Percentiles rank a stretch among this genome's conserved stretches.
These are phyloP conservation scores for Hypoxylon sp. DNA, from an alignment of 2,329 filamentous ascomycete species.

Conservation along the genomic window DNA sequence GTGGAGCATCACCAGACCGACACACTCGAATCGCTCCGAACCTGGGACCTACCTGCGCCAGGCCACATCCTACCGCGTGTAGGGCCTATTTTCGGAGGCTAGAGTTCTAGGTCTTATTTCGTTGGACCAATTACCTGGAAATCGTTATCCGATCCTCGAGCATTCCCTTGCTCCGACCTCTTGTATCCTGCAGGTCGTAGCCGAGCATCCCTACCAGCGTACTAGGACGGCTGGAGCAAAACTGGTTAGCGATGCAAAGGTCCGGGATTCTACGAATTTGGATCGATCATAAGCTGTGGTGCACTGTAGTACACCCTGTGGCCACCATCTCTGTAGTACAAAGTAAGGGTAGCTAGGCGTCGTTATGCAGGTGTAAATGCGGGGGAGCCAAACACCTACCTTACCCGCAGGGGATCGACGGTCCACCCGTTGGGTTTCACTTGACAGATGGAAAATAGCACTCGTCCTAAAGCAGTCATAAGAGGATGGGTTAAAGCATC, in stretches of 20 bases:
- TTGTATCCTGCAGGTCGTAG: slow-evolving; percentile 35
- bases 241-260: slow-evolving; percentile 26
- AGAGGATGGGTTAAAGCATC: slow-evolving; percentile 43
- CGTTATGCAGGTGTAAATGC: slow-evolving; percentile 43
- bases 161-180: slow-evolving; percentile 41
- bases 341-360: slow-evolving; percentile 21
- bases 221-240: slow-evolving; percentile 19
- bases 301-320: slow-evolving; percentile 13
- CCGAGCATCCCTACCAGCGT: slow-evolving; percentile 38
- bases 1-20: slow-evolving; percentile 32
- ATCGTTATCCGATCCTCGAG: slow-evolving; percentile 29
- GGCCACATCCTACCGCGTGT: slow-evolving; percentile 28
- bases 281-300: slow-evolving; percentile 40
- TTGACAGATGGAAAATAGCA: slow-evolving; percentile 39
- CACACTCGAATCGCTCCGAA: slow-evolving; percentile 23
- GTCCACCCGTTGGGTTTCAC: slow-evolving; percentile 35
- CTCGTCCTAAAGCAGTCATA: slow-evolving; percentile 39
- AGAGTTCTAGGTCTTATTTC: slow-evolving; percentile 23
- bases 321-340: slow-evolving; percentile 15
- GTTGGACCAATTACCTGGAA: slow-evolving; percentile 43
- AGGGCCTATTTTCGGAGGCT: slow-evolving; percentile 30
- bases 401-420: slow-evolving; percentile 44
- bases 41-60: slow-evolving; percentile 26
- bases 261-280: slow-evolving; percentile 39
- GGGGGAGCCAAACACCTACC: slow-evolving; percentile 39